Base-by-base conservation (phyloP, 2,329 filamentous ascomycete genomes). In the Alternaria sp. region DNA sequence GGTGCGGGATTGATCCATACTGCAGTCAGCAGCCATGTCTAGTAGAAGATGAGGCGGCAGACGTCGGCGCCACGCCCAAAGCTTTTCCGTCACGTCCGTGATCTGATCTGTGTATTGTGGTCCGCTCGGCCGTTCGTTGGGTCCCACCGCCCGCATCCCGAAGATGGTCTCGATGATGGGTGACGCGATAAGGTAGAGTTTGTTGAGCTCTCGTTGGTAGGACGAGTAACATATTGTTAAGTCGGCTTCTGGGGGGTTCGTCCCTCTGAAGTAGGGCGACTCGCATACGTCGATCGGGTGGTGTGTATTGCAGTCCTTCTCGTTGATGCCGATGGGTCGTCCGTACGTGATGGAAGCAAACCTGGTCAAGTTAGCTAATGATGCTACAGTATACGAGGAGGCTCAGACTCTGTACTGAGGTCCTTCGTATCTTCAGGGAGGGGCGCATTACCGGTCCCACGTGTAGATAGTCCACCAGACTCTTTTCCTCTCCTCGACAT, bases 401-500 rank as follows among this genome's bases (percentile, higher is more conserved):
- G 10, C 9, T 37, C 10, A 25, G 26, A 23, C 18, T 44, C n/a
- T 4, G 21, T 21, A 28, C 2, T 44, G 21, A 23, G 21, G 12
- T 25, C 3, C 44, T 46, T 23, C 21, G 21, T 3, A 46, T 15
- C 21, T 23, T n/a, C 44, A 15, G 7, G 43, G 14, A 46, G 20
- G 20, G 12, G 10, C 9, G 43, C 61, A 28, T 11, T 59, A 64
- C 67, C 80, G 69, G 46, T 82, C 80, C 79, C 80, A 82, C 1
- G 80, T 82, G 49, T 82, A 82, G 3, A 82, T 77, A 2, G 80
- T 80, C 81, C 80, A 82, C 80, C 80, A 82, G 0, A 81, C 74
- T 15, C 81, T 64, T 63, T 81, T 80, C 37, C 79, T 68, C 51
- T 81, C 79, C 56, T 82, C 80, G 26, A 62, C 55, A 18, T 30